Conservation (phyloP, 2,329 filamentous ascomycete species). For the Fusarium cicatricum region DNA sequence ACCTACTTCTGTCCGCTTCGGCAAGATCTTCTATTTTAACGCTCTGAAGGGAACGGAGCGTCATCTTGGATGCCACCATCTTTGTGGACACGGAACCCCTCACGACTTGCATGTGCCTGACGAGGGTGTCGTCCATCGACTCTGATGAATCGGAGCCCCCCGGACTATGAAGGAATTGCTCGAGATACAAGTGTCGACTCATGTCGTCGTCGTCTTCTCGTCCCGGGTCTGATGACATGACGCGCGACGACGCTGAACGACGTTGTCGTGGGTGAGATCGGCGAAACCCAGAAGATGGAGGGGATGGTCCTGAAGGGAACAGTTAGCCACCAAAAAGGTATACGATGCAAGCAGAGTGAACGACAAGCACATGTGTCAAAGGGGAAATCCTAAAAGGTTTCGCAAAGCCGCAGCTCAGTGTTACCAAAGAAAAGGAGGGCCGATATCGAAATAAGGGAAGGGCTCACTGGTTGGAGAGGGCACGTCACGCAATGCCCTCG, state of each 20-base stretch:
- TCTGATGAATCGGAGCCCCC: slow-evolving; percentile 20
- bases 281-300: slow-evolving; percentile 38
- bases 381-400: slow-evolving; percentile 4
- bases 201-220: slow-evolving; percentile 35
- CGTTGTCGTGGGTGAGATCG: slow-evolving; percentile 40
- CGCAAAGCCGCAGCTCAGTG: slow-evolving; percentile 8
- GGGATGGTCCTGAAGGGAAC: slow-evolving; percentile 29
- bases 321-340: slow-evolving; percentile 13
- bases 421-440: background rate
- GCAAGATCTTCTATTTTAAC: slow-evolving; percentile 56
- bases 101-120: slow-evolving; percentile 55
- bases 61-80: slow-evolving; percentile 57
- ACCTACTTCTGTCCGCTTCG: slow-evolving; percentile 58
- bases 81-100: slow-evolving; percentile 55
- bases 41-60: slow-evolving; percentile 56
- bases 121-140: slow-evolving; percentile 44
- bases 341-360: background rate
- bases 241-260: slow-evolving; percentile 37
- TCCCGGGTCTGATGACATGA: slow-evolving; percentile 33
- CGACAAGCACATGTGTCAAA: background rate
- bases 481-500: slow-evolving; percentile 30
- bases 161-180: slow-evolving; percentile 19
- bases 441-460: background rate
- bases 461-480: slow-evolving; percentile 37
- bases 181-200: slow-evolving; percentile 20